Percentiles rank a stretch among this genome's conserved stretches.
Conservation (phyloP, 306 rosid species). For the Ziziphus jujuba region DNA sequence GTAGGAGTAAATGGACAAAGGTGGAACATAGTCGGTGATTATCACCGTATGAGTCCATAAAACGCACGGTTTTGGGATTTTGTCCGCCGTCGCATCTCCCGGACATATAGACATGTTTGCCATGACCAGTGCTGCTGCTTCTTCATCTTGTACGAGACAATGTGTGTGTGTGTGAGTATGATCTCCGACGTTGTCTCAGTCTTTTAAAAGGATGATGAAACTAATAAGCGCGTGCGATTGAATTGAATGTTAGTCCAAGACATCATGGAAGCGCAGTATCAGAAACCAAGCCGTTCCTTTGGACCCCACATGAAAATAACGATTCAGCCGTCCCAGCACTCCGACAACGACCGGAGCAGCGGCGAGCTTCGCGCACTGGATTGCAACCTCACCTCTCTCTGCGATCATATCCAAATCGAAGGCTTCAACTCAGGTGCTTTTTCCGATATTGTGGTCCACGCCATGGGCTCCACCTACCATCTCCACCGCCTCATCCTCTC, state of each 20-base stretch:
- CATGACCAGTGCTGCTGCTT: too few relatives aligned
- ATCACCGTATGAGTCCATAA: too few relatives aligned
- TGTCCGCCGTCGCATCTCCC: too few relatives aligned
- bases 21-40: too few relatives aligned
- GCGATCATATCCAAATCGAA: slow-evolving; percentile 89
- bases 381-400: slow-evolving; percentile 91
- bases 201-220: background rate
- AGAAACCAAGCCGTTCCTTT: slow-evolving; percentile 37
- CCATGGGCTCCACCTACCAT: slow-evolving; percentile 84
- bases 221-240: background rate
- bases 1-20: too few relatives aligned
- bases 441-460: slow-evolving; percentile 79
- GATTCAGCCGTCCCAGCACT: slow-evolving; percentile 59
- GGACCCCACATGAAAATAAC: slow-evolving; percentile 62
- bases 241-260: background rate
- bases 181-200: background rate
- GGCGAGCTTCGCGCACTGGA: slow-evolving; percentile 75
- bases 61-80: too few relatives aligned
- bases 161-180: too few relatives aligned
- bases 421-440: slow-evolving; percentile 88
- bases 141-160: background rate
- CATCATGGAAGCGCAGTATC: slow-evolving; percentile 46
- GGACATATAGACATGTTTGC: too few relatives aligned
- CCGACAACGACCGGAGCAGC: slow-evolving; percentile 64
- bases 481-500: slow-evolving; percentile 96